phyloP scores from a whole-genome alignment of 1,284 basidiomycete species.

The Ustilago hordei region DNA sequence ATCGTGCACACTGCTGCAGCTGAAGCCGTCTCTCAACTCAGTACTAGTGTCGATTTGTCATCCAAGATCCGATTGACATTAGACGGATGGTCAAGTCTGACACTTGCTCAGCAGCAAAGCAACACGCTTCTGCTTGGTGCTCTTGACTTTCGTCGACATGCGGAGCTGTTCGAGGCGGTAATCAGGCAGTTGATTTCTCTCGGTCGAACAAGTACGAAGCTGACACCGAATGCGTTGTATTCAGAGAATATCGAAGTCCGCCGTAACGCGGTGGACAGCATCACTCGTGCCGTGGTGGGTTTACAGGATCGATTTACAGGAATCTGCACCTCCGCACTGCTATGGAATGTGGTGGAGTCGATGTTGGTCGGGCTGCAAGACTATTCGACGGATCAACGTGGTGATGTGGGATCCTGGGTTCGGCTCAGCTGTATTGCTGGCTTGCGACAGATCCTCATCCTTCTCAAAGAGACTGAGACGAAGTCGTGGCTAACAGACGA shows the following conservation, averaged over 20 bases:
- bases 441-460: slow-evolving; percentile 74
- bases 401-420: slow-evolving; percentile 97
- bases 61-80: slow-evolving; percentile 70
- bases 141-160: slow-evolving; percentile 76
- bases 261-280: slow-evolving; percentile 78
- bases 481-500: slow-evolving; percentile 13
- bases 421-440: slow-evolving; percentile 80
- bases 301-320: not conserved
- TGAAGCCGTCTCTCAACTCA: slow-evolving; percentile 76
- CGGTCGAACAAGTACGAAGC: slow-evolving; percentile 74
- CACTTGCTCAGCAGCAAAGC: slow-evolving; percentile 79
- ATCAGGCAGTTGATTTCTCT: slow-evolving; percentile 76
- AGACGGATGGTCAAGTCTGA: slow-evolving; percentile 75
- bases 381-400: slow-evolving; percentile 92
- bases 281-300: slow-evolving; percentile 70
- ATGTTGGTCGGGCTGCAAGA: slow-evolving; percentile 79
- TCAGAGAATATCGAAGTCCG: slow-evolving; percentile 75
- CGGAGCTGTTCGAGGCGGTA: slow-evolving; percentile 74
- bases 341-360: slow-evolving; percentile 2
- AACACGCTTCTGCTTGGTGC: slow-evolving; percentile 81
- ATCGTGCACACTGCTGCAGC: slow-evolving; percentile 82
- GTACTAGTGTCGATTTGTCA: slow-evolving; percentile 76
- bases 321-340: slow-evolving; percentile 4
- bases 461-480: slow-evolving; percentile 61
- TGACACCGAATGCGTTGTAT: slow-evolving; percentile 40